A percentile compares a stretch with the other conserved stretches of the same genome.
These are phyloP conservation scores for Actinomortierella wolfii DNA, from an alignment of 371 early-diverging fungal genomes.

Conservation along the genomic window DNA sequence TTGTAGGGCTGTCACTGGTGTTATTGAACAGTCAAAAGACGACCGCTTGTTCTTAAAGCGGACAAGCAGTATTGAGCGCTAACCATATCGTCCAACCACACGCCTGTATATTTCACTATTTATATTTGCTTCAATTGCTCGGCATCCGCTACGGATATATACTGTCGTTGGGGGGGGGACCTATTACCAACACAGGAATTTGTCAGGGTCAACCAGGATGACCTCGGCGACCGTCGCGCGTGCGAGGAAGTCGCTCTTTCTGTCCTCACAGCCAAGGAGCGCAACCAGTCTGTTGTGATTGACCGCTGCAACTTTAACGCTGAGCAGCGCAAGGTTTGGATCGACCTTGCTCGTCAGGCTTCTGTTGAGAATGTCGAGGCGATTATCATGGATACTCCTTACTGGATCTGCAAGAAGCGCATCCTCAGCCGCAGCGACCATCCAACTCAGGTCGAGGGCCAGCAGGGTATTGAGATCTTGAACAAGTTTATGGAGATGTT, in stretches of 20 bases:
- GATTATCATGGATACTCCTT: constrained; percentile 68
- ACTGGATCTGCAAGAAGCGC: constrained; percentile 63
- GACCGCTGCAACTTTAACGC: constrained; percentile 83
- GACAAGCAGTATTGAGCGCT: no score
- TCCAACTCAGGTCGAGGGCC: constrained; percentile 75
- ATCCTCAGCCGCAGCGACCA: constrained; percentile 65
- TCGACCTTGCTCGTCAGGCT: constrained; percentile 62
- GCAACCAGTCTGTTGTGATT: constrained; percentile 67
- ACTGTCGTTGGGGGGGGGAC: no score
- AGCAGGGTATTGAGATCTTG: constrained; percentile 63
- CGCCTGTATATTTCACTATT: no score
- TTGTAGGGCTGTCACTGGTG: no score
- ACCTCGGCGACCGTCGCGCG: constrained; percentile 63
- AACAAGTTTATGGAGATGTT: constrained; percentile 62
- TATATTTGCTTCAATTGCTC: neutral
- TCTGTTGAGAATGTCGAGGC: constrained; percentile 65
- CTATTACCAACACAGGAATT: constrained; percentile 34
- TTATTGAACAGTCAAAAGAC: no score
- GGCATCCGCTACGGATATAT: no score
- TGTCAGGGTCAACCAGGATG: constrained; percentile 73
- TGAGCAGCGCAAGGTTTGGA: constrained; percentile 73
- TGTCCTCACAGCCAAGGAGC: constrained; percentile 47
- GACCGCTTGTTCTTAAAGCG: no score
- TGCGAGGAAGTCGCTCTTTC: constrained; percentile 60
- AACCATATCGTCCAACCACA: no score